Percentiles rank a stretch among this genome's conserved stretches.
Conservation (phyloP, 208 protist species). For the Acanthamoeba culbertsoni region DNA sequence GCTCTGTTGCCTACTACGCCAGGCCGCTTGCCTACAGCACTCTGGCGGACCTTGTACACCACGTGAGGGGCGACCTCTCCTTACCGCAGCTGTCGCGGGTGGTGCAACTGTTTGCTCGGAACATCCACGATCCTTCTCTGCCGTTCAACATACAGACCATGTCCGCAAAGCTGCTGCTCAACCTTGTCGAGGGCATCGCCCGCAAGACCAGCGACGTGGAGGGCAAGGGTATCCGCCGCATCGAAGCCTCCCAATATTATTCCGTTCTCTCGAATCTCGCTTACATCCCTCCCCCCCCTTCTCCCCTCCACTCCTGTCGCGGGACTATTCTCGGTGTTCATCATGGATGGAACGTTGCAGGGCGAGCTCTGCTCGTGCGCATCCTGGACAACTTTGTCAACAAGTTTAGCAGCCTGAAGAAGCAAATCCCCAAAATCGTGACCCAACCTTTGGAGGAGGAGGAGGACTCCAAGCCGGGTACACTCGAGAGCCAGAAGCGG, state of each 20-base stretch:
- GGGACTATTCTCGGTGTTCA: neutral
- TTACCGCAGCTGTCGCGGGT: conserved; percentile 79
- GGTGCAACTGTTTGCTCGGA: conserved; percentile 82
- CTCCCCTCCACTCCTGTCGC: too few species aligned
- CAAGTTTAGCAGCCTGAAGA: conserved; percentile 81
- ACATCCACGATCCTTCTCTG: conserved; percentile 84
- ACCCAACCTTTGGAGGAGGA: neutral
- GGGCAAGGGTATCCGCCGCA: neutral
- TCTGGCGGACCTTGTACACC: conserved; percentile 82
- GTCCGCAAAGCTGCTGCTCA: conserved; percentile 84
- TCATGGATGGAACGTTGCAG: neutral
- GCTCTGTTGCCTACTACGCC: neutral
- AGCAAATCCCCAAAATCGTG: conserved; percentile 38
- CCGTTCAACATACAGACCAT: conserved; percentile 85
- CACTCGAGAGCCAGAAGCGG: neutral
- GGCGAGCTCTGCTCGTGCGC: conserved; percentile 77
- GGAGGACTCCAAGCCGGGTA: neutral
- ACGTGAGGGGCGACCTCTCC: conserved; percentile 75
- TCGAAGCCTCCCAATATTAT: neutral
- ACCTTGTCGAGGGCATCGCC: conserved; percentile 84
- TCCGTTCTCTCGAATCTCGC: neutral
- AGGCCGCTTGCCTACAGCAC: conserved; percentile 82
- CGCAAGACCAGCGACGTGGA: conserved; percentile 73
- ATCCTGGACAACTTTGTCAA: conserved; percentile 83
- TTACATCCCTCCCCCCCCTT: neutral